Evolutionary conservation across 2,329 filamentous ascomycete genomes (phyloP).

Genomic region (Reticulascus tulasneorum): DNA sequence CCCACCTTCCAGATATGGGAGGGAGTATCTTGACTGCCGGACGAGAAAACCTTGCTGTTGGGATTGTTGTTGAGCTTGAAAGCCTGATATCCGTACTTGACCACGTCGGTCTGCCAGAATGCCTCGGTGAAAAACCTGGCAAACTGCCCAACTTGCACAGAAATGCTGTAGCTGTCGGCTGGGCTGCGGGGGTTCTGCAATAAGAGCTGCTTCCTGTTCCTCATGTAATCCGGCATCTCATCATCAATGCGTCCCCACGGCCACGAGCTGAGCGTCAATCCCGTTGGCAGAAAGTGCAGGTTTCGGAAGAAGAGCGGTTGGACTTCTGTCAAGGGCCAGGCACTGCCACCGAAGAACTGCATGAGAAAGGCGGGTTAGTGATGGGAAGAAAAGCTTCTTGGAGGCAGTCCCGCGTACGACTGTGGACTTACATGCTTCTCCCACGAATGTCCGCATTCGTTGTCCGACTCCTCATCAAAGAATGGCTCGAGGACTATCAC

Average conservation of each 20-base stretch:
- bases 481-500: constrained; percentile 16
- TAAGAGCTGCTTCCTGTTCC: too few species aligned
- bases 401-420: too few species aligned
- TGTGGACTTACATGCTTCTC: constrained; percentile 18
- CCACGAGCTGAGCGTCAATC: constrained; percentile 1
- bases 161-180: neutral
- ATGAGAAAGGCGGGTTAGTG: neutral
- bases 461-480: constrained; percentile 18
- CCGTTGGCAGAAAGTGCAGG: constrained; percentile 1
- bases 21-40: too few species aligned
- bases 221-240: too few species aligned
- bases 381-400: too few species aligned
- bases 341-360: constrained; percentile 5
- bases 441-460: constrained; percentile 20
- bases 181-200: neutral
- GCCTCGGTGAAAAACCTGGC: constrained; percentile 17
- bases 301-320: neutral
- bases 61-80: constrained; percentile 3
- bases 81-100: constrained; percentile 20
- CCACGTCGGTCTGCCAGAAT: constrained; percentile 22
- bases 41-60: neutral
- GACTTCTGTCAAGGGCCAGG: constrained; percentile 1
- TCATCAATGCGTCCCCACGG: too few species aligned
- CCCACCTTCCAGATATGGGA: too few species aligned
- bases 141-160: neutral